Evolutionary conservation across 169 alveolate species (phyloP).

Genomic region (Eimeria sp.): DNA sequence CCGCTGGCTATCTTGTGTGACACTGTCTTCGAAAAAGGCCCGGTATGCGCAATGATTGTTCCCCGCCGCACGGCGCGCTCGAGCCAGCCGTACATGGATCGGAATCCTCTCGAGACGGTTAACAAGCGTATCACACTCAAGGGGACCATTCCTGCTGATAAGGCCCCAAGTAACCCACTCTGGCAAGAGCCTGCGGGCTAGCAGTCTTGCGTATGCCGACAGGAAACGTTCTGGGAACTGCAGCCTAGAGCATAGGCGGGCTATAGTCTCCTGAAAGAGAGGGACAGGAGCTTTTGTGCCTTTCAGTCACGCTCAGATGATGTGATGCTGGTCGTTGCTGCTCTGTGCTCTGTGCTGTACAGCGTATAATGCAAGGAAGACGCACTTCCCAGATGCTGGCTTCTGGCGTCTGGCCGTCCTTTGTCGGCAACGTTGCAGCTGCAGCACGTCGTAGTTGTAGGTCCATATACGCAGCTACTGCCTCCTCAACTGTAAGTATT

Average conservation of each 20-base stretch:
- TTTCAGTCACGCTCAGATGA: not conserved
- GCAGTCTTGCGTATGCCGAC: conserved; percentile 53
- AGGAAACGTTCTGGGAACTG: conserved; percentile 63
- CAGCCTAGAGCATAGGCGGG: conserved; percentile 56
- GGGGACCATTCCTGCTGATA: not conserved
- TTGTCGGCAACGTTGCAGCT: not conserved
- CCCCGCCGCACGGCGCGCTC: conserved; percentile 71
- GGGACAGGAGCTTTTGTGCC: not conserved
- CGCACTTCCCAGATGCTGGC: conserved; percentile 53
- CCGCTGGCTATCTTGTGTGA: not conserved
- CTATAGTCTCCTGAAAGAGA: conserved; percentile 39
- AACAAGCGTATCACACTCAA: not conserved
- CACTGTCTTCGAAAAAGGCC: conserved; percentile 24
- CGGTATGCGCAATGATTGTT: conserved; percentile 6
- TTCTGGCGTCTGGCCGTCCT: conserved; percentile 3
- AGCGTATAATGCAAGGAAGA: not conserved
- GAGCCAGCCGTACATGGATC: conserved; percentile 52
- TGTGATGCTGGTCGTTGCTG: not conserved
- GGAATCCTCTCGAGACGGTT: conserved; percentile 7
- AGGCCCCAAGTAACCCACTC: conserved; percentile 64
- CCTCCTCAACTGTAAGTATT: conserved; percentile 64
- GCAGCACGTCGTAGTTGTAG: conserved; percentile 66
- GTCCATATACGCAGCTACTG: conserved; percentile 68
- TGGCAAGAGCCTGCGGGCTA: conserved; percentile 69
- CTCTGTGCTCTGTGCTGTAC: not conserved